phyloP scores from a whole-genome alignment of 345 rosid species.

The Syzygium aqueum region DNA sequence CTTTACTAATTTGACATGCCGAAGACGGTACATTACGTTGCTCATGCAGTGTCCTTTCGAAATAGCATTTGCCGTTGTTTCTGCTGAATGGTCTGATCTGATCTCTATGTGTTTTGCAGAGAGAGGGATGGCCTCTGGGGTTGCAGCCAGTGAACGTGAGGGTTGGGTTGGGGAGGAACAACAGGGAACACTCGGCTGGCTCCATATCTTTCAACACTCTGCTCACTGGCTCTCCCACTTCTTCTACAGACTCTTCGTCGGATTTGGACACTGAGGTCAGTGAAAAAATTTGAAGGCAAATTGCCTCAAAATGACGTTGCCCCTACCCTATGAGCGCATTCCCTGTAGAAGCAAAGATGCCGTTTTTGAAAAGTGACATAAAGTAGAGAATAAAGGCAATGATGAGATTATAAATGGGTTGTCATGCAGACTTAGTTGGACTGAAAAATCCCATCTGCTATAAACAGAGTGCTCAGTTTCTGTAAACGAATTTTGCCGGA shows the following conservation, averaged over 20 bases:
- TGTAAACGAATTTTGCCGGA: background rate
- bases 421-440: background rate
- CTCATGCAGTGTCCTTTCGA: background rate
- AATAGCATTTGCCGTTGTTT: background rate
- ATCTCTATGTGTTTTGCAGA: conserved; percentile 13
- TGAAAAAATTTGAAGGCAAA: background rate
- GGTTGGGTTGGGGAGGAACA: conserved; percentile 20
- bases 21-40: background rate
- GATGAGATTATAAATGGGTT: background rate
- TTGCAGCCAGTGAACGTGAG: conserved; percentile 30
- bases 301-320: background rate
- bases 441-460: background rate
- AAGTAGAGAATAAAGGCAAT: background rate
- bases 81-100: background rate
- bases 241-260: conserved; percentile 35
- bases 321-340: background rate
- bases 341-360: background rate
- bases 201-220: conserved; percentile 37
- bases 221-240: conserved; percentile 30
- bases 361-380: background rate
- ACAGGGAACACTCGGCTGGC: conserved; percentile 18
- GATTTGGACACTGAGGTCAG: conserved; percentile 62
- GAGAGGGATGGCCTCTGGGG: conserved; percentile 49
- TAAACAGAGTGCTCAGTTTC: background rate
- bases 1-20: background rate